A percentile compares a stretch with the other conserved stretches of the same genome.
Conservation (phyloP, 345 rosid genomes). For the Camelina laxa region DNA sequence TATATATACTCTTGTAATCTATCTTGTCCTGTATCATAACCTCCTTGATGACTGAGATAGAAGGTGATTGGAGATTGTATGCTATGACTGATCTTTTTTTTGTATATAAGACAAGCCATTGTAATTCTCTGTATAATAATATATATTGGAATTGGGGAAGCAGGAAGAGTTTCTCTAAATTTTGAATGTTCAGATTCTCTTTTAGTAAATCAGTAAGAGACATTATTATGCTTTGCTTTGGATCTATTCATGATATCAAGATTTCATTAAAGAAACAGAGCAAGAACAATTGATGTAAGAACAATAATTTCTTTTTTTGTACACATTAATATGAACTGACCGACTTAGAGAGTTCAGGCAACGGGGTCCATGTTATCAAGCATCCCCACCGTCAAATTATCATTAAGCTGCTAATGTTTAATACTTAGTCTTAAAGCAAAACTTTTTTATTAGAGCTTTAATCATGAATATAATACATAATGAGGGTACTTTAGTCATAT, state of each 20-base stretch:
- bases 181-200: not conserved
- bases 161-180: not conserved
- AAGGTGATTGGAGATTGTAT: constrained; percentile 41
- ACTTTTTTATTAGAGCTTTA: constrained; percentile 16
- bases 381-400: constrained; percentile 29
- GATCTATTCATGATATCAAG: constrained; percentile 1
- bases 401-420: constrained; percentile 27
- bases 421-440: constrained; percentile 38
- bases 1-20: constrained; percentile 30
- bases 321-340: not conserved
- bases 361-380: not conserved
- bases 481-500: constrained; percentile 29
- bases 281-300: not conserved
- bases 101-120: constrained; percentile 30
- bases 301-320: not conserved
- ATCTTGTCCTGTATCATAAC: constrained; percentile 31
- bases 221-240: not conserved
- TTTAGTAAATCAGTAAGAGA: no score
- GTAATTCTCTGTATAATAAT: constrained; percentile 12
- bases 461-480: not conserved
- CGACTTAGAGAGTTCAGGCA: no score
- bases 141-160: not conserved
- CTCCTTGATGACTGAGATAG: constrained; percentile 20
- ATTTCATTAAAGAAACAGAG: not conserved
- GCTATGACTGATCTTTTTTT: constrained; percentile 28